phyloP scores from a whole-genome alignment of 1,284 basidiomycete species.

The Cryptococcus sp. region DNA sequence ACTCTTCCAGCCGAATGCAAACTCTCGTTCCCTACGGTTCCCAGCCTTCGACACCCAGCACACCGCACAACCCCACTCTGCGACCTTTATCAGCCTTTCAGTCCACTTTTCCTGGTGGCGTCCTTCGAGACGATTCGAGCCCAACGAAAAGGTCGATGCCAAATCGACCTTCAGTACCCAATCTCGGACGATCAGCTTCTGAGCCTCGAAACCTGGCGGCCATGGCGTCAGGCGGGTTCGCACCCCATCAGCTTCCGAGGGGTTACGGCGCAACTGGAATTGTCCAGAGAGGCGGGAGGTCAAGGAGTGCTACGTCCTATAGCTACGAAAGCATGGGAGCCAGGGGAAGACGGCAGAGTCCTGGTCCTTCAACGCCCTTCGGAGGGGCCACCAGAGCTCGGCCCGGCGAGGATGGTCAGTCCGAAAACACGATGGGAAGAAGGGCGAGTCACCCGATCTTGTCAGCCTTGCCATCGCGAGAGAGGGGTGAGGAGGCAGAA shows the following conservation, averaged over 20 bases:
- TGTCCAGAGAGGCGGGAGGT: background rate
- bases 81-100: background rate
- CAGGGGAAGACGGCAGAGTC: slow-evolving; percentile 11
- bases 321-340: background rate
- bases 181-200: slow-evolving; percentile 16
- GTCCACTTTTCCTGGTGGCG: too few species aligned
- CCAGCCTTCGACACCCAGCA: slow-evolving; percentile 4
- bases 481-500: background rate
- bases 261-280: background rate
- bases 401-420: background rate
- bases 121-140: background rate
- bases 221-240: background rate
- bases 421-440: background rate
- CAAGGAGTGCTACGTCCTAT: background rate
- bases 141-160: background rate
- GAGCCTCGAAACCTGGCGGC: slow-evolving; percentile 14
- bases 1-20: slow-evolving; percentile 13
- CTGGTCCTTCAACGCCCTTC: slow-evolving; percentile 5
- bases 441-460: slow-evolving; percentile 6
- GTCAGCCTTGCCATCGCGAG: background rate
- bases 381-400: background rate
- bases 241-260: slow-evolving; percentile 11
- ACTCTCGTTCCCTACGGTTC: background rate
- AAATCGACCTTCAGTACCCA: slow-evolving; percentile 11
- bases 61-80: slow-evolving; percentile 1